Base-by-base conservation (phyloP, 2,329 filamentous ascomycete genomes). In the Beauveria pseudobassiana region DNA sequence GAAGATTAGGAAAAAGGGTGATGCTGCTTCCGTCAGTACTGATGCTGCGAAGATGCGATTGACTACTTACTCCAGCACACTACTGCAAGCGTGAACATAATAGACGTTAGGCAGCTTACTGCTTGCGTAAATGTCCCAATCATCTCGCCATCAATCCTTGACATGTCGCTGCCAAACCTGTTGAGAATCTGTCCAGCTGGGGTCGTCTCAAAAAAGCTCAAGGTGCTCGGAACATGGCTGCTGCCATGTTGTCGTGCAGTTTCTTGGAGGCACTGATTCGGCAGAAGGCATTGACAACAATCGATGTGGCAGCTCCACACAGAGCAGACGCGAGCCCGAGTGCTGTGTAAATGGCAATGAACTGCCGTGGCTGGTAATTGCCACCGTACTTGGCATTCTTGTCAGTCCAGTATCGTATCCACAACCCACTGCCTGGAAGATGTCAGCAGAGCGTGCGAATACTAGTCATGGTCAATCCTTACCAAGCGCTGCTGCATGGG, bases 211-310 rank as follows among this genome's bases (percentile, higher is more conserved):
- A 96, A 96, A 77, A 96, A 96, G 69, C 85, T 91, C 92, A 96
- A 59, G 92, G 92, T 34, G 90, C 93, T 67, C 92, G 84, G 82
- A 96, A 96, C 67, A 96, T 96, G 20, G 92, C 90, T 68, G 87
- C 91, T 38, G 91, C 91, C 91, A 96, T 96, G 67, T 89, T 83
- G 75, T 96, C 91, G 72, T 96, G 92, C 62, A 96, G 80, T 77
- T 96, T 96, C 2, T 91, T 84, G 42, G 91, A 96, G 60, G 92
- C 92, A 85, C 96, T 91, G 66, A 96, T 96, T 8, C 91, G 96
- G 76, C 92, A 96, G 77, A 96, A 96, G 66, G 96, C 96, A 92
- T 92, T 96, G 45, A 96, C 80, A 65, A 96, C 91, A 67, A 96
- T 78, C 16, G 91, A 96, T 74, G 96, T 92, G 48, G 92, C 71